A percentile compares a stretch with the other conserved stretches of the same genome.
phyloP scores from a whole-genome alignment of 169 alveolate species.

The Cardiosporidium cionae region DNA sequence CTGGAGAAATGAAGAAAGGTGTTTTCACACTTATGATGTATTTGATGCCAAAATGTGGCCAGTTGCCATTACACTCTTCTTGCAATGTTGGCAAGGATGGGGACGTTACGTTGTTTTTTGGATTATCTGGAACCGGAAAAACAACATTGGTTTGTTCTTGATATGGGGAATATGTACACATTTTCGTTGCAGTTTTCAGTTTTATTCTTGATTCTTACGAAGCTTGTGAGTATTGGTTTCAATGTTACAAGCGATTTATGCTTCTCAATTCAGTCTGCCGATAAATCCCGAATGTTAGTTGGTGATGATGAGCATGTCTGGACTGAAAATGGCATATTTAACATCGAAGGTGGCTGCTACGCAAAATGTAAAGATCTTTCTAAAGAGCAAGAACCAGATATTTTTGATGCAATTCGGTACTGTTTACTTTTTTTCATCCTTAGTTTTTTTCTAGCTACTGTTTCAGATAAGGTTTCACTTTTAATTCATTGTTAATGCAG shows the following conservation, averaged over 20 bases:
- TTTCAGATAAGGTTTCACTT: background rate
- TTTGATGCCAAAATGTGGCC: slow-evolving; percentile 78
- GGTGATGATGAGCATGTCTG: slow-evolving; percentile 98
- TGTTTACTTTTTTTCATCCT: slow-evolving; percentile 3
- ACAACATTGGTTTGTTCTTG: slow-evolving; percentile 69
- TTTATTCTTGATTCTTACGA: background rate
- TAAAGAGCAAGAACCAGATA: slow-evolving; percentile 88
- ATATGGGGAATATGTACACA: background rate
- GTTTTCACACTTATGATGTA: slow-evolving; percentile 83
- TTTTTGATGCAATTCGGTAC: slow-evolving; percentile 73
- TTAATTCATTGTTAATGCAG: slow-evolving; percentile 12
- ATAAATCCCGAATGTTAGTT: slow-evolving; percentile 78
- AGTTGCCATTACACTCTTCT: slow-evolving; percentile 92
- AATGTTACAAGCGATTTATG: too few species aligned
- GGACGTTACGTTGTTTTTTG: slow-evolving; percentile 89
- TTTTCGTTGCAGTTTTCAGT: background rate
- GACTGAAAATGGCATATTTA: slow-evolving; percentile 89
- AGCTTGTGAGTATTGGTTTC: too few species aligned
- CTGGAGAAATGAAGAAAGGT: slow-evolving; percentile 97
- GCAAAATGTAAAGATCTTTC: slow-evolving; percentile 23
- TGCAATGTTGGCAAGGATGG: slow-evolving; percentile 84
- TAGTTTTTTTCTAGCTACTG: background rate
- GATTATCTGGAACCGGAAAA: slow-evolving; percentile 96
- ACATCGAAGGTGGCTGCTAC: slow-evolving; percentile 96
- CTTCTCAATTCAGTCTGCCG: slow-evolving; percentile 71